phyloP scores from a whole-genome alignment of 371 early-diverging fungal genomes.

The Mucor plumbeus region DNA sequence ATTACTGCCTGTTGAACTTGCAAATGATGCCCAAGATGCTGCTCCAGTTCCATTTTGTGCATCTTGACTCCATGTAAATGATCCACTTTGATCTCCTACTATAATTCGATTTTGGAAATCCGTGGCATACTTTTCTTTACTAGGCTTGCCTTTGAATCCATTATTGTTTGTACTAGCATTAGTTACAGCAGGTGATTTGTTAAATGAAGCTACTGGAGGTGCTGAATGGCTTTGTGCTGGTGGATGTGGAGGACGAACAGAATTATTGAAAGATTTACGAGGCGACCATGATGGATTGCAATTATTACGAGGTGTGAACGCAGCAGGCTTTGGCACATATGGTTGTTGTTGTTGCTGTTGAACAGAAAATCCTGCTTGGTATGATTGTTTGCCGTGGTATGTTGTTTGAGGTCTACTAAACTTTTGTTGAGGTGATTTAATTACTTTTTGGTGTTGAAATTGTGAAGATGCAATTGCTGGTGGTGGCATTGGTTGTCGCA shows the following conservation, averaged over 20 bases:
- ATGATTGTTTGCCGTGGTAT: not conserved
- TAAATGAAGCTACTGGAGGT: not conserved
- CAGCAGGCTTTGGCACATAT: not conserved
- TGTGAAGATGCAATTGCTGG: not conserved
- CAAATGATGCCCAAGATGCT: conserved; percentile 33
- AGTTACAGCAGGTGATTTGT: not conserved
- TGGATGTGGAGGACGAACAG: not conserved
- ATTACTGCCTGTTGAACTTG: conserved; percentile 6
- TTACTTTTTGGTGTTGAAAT: not conserved
- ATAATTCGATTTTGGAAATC: conserved; percentile 8
- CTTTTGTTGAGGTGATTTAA: not conserved
- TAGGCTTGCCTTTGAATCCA: conserved; percentile 17
- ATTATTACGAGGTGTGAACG: not conserved
- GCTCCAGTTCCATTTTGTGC: conserved; percentile 19
- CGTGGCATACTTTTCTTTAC: conserved; percentile 9
- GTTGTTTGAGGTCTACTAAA: conserved; percentile 1
- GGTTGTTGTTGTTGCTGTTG: not conserved
- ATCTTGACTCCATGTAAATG: conserved; percentile 23
- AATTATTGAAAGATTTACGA: not conserved
- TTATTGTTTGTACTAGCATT: not conserved
- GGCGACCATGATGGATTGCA: not conserved
- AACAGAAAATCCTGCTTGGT: not conserved
- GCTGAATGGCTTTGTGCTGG: not conserved
- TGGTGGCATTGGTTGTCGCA: not conserved
- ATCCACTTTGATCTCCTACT: conserved; percentile 23